Percentiles rank a stretch among this genome's conserved stretches.
phyloP scores from a whole-genome alignment of 2,329 filamentous ascomycete genomes.

The Coccinonectria pachysandricola region DNA sequence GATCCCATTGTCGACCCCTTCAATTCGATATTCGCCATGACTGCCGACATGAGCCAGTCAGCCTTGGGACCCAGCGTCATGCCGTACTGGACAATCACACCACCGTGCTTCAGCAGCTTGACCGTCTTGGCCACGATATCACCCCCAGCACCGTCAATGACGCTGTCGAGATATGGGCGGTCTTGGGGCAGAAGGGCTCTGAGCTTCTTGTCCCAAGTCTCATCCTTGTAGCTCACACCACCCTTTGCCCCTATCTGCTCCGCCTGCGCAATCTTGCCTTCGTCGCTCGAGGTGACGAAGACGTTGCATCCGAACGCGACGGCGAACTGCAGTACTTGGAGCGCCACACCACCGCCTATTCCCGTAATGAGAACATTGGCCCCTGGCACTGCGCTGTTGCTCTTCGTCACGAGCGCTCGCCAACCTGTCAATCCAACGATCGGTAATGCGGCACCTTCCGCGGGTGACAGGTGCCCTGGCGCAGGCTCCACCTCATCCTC shows the following conservation, averaged over 20 bases:
- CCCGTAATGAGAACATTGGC: conserved; percentile 78
- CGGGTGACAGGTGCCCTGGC: conserved; percentile 59
- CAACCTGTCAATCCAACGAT: conserved; percentile 81
- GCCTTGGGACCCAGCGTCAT: conserved; percentile 85
- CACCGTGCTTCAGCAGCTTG: conserved; percentile 67
- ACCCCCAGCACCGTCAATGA: conserved; percentile 86
- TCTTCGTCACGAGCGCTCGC: conserved; percentile 77
- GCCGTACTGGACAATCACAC: conserved; percentile 77
- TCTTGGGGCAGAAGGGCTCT: conserved; percentile 50
- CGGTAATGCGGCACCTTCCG: conserved; percentile 75
- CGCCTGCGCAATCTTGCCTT: conserved; percentile 67
- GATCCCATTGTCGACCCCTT: conserved; percentile 87
- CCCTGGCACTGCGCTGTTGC: conserved; percentile 49
- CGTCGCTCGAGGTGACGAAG: conserved; percentile 68
- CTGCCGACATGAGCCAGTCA: conserved; percentile 75
- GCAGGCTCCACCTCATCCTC: conserved; percentile 65
- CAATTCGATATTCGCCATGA: conserved; percentile 80
- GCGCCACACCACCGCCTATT: conserved; percentile 84
- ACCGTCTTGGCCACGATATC: conserved; percentile 63
- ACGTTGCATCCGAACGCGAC: conserved; percentile 64
- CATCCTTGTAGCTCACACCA: conserved; percentile 72
- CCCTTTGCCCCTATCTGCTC: conserved; percentile 62
- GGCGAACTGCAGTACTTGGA: conserved; percentile 72
- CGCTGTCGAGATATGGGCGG: conserved; percentile 63
- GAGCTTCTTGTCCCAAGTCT: conserved; percentile 74